Conservation (phyloP, 176 grass and related monocot genomes). For the Elymus sibiricus region DNA sequence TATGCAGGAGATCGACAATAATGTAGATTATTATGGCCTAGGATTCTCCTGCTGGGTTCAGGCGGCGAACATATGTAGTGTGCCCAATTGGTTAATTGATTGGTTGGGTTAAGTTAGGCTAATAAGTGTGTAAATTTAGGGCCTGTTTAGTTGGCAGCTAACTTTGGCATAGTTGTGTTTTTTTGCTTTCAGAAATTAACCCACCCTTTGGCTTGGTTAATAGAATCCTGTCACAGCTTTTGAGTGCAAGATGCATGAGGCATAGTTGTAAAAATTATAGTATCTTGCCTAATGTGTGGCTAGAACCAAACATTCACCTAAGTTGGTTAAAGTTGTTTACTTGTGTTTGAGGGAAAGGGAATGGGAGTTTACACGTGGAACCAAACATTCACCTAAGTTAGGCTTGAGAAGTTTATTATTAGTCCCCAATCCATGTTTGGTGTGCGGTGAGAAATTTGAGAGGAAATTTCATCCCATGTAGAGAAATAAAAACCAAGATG, state of each 20-base stretch:
- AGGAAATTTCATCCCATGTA: no score
- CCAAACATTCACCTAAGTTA: no score
- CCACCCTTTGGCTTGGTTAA: background rate
- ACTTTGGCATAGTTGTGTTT: background rate
- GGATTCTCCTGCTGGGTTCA: background rate
- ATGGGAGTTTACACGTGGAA: no score
- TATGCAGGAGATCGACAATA: slow-evolving; percentile 56
- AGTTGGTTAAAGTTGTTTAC: no score
- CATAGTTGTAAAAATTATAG: background rate
- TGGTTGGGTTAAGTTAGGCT: slow-evolving; percentile 11
- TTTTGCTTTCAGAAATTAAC: background rate
- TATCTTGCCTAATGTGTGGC: background rate
- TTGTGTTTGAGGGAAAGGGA: no score
- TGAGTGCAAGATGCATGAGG: background rate
- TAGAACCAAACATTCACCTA: background rate
- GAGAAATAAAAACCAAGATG: no score
- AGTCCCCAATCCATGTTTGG: no score
- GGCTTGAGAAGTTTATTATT: no score
- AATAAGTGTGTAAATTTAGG: slow-evolving; percentile 10
- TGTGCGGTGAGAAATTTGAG: no score
- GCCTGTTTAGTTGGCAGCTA: background rate
- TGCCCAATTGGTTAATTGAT: background rate
- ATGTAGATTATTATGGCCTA: slow-evolving; percentile 32
- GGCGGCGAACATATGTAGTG: background rate
- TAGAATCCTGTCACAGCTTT: background rate